Evolutionary conservation across 2,329 filamentous ascomycete genomes (phyloP), one percentile per base, ranked within the genome.

Genomic region (Aspergillus pseudoglaucus): DNA sequence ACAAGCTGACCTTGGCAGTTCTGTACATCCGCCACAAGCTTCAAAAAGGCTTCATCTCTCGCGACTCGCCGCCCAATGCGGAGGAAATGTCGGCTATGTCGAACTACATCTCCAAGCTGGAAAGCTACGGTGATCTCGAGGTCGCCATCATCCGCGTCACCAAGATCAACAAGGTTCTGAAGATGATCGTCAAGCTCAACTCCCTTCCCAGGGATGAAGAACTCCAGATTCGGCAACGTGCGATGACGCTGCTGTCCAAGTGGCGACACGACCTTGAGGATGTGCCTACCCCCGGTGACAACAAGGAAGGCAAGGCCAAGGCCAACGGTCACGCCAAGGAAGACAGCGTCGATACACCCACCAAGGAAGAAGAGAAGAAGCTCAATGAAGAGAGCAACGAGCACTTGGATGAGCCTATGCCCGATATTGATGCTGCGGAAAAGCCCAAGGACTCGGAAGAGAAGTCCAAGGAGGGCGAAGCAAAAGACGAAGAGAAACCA

Each of bases 111-210:
- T 79, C 77, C 25, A 88, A 94, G 67, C 80, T 98, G 5, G 93
- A 98, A 71, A 80, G 77, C 6, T 85, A 82, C 76, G 67, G 81
- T 1, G 87, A 95, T 55, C 80, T 97, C 4, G 91, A 97, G 65
- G 88, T 87, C 25, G 83, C 83, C 56, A 93, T 96, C 59, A 95
- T 97, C 61, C 83, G 88, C 54, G 77, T 75, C 12, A 98, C 93
- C 53, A 98, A 97, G 78, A 96, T 98, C 70, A 91, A 97, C 81
- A 98, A 98, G 75, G 91, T 98, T 9, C 79, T 98, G 48, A 95
- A 94, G 74, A 90, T 86, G 4, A 93, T 98, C 56, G 75, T 96
- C 60, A 96, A 95, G 75, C 77, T 98, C 7, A 80, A 84, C 39
- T 78, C 78, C 3, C 95, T 98, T 57, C 90, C 90, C 4, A 85